A percentile compares a stretch with the other conserved stretches of the same genome.
Conservation (phyloP, 2,329 filamentous ascomycete genomes). For the Ceratocystis lukuohia region DNA sequence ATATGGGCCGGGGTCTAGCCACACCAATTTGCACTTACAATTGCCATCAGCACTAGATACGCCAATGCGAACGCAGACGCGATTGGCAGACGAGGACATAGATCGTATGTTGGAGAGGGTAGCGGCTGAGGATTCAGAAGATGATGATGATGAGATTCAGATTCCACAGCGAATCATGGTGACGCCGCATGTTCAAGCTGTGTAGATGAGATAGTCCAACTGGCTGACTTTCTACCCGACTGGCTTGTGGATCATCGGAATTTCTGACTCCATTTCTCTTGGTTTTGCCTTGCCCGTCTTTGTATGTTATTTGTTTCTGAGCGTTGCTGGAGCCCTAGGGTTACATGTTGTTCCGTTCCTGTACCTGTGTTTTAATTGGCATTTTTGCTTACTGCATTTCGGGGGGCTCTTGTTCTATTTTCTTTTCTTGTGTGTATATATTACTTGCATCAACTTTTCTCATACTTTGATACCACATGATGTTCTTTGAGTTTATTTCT, state of each 20-base stretch:
- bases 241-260: neutral
- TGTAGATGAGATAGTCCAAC: neutral
- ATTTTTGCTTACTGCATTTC: neutral
- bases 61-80: conserved; percentile 29
- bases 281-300: no score
- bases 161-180: conserved; percentile 31
- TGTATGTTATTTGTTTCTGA: no score
- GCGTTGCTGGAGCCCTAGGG: no score
- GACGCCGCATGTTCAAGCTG: conserved; percentile 12
- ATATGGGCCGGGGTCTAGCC: conserved; percentile 22
- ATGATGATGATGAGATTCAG: conserved; percentile 45
- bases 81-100: conserved; percentile 42
- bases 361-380: neutral
- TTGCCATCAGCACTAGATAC: conserved; percentile 36
- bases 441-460: neutral
- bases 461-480: neutral
- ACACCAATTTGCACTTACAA: conserved; percentile 32
- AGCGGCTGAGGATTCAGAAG: conserved; percentile 35
- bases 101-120: conserved; percentile 45
- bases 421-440: neutral
- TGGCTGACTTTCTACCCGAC: neutral
- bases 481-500: neutral
- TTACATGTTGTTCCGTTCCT: no score
- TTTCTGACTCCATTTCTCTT: no score
- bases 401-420: neutral